Percentiles rank a stretch among this genome's conserved stretches.
These are phyloP conservation scores for Neophaeococcomyces aloes DNA, from an alignment of 2,329 filamentous ascomycete genomes.

Conservation along the genomic window DNA sequence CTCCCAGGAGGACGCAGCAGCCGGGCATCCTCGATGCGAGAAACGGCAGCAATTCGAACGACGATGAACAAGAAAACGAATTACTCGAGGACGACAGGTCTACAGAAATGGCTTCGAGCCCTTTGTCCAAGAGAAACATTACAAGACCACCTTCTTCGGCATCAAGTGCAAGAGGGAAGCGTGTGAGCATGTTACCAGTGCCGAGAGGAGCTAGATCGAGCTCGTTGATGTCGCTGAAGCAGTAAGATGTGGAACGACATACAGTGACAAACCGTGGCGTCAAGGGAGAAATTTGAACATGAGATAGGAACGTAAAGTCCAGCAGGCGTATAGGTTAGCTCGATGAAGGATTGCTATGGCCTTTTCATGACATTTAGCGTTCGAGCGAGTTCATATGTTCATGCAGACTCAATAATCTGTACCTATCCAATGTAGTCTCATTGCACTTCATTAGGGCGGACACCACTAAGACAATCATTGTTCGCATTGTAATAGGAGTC, in stretches of 20 bases:
- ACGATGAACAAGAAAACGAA: conserved; percentile 10
- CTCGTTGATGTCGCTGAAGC: conserved; percentile 3
- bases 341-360: too few species aligned
- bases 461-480: too few species aligned
- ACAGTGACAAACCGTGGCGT: too few species aligned
- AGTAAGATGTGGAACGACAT: not conserved
- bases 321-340: too few species aligned
- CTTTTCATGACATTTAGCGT: too few species aligned
- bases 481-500: too few species aligned
- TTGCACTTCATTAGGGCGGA: too few species aligned
- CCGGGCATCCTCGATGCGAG: conserved; percentile 7
- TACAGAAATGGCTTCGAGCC: conserved; percentile 19
- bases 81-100: conserved; percentile 15
- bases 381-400: too few species aligned
- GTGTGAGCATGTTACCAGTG: conserved; percentile 20
- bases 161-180: conserved; percentile 17
- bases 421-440: too few species aligned
- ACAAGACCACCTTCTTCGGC: conserved; percentile 20
- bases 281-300: too few species aligned
- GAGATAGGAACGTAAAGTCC: too few species aligned
- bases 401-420: too few species aligned
- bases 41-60: conserved; percentile 10
- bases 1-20: conserved; percentile 9
- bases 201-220: conserved; percentile 12
- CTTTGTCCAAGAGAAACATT: conserved; percentile 19